phyloP scores from a whole-genome alignment of 192 early-diverging fungal species.

The Glomus cerebriforme region DNA sequence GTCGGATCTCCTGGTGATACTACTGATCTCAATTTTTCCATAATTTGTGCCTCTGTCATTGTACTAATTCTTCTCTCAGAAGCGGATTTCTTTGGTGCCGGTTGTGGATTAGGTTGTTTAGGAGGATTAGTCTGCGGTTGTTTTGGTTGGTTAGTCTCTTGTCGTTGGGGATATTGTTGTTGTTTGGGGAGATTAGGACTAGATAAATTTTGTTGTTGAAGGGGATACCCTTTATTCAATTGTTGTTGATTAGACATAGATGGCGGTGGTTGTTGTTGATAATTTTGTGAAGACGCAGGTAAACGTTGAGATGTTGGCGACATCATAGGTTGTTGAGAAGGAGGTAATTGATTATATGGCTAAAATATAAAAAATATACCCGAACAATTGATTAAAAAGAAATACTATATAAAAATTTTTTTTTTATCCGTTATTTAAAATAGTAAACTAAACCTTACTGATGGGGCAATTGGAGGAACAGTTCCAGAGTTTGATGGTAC shows the following conservation, averaged over 20 bases:
- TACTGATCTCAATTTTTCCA: conserved; percentile 88
- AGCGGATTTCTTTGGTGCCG: conserved; percentile 43
- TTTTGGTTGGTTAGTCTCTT: conserved; percentile 29
- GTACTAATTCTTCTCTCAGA: conserved; percentile 81
- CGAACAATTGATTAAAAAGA: too few relatives aligned
- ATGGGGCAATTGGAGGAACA: not conserved
- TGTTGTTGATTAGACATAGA: not conserved
- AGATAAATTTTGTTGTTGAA: conserved; percentile 36
- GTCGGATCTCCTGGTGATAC: conserved; percentile 93
- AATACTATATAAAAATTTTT: not conserved
- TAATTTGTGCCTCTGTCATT: conserved; percentile 90
- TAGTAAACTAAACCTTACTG: not conserved
- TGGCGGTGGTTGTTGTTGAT: conserved; percentile 15
- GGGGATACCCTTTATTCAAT: conserved; percentile 20
- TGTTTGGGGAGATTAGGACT: conserved; percentile 11
- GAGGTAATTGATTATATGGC: not conserved
- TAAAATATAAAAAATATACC: not conserved
- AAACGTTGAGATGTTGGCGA: conserved; percentile 9
- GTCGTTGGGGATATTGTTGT: conserved; percentile 26
- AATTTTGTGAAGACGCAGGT: conserved; percentile 1
- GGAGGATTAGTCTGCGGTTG: conserved; percentile 42
- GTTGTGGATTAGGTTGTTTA: conserved; percentile 37
- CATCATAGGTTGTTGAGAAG: not conserved
- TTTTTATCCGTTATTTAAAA: not conserved
- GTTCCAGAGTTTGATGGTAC: not conserved